Conservation (phyloP, 2,329 filamentous ascomycete species). For the Escovopsis weberi region DNA sequence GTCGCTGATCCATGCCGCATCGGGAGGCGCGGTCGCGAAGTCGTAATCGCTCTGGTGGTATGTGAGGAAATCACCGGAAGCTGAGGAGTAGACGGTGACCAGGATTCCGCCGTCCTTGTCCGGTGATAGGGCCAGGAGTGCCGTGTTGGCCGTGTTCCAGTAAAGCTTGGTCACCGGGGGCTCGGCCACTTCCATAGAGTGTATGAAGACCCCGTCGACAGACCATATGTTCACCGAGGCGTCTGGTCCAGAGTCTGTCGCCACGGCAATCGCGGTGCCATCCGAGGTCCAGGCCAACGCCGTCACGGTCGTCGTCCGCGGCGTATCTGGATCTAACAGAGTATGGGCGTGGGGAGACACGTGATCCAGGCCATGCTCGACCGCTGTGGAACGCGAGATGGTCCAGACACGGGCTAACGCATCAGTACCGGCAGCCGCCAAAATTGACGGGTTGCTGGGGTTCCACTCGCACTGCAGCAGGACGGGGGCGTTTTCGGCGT, state of each 20-base stretch:
- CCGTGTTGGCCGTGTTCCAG: slow-evolving; percentile 42
- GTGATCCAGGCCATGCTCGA: slow-evolving; percentile 26
- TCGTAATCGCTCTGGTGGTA: slow-evolving; percentile 36
- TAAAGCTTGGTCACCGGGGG: slow-evolving; percentile 47
- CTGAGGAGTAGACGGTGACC: slow-evolving; percentile 38
- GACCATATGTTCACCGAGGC: slow-evolving; percentile 44
- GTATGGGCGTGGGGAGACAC: slow-evolving; percentile 22
- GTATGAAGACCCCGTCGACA: slow-evolving; percentile 34
- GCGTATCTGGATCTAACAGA: slow-evolving; percentile 38
- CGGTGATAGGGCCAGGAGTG: slow-evolving; percentile 43
- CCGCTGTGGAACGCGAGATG: slow-evolving; percentile 37
- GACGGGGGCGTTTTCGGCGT: slow-evolving; percentile 40
- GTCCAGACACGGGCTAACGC: slow-evolving; percentile 57
- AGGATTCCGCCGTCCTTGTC: slow-evolving; percentile 34
- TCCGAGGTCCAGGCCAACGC: slow-evolving; percentile 47
- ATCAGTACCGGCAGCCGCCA: slow-evolving; percentile 55
- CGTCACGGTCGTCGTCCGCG: slow-evolving; percentile 38
- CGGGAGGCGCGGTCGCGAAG: slow-evolving; percentile 35
- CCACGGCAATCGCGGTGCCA: slow-evolving; percentile 41
- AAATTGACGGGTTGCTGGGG: slow-evolving; percentile 46
- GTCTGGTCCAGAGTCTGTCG: slow-evolving; percentile 36
- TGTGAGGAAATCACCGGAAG: slow-evolving; percentile 28
- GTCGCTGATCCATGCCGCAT: slow-evolving; percentile 46
- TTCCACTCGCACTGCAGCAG: slow-evolving; percentile 57
- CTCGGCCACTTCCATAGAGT: slow-evolving; percentile 42